Evolutionary conservation across 306 rosid species (phyloP).

Genomic region (Oxytropis ochrocephala): DNA sequence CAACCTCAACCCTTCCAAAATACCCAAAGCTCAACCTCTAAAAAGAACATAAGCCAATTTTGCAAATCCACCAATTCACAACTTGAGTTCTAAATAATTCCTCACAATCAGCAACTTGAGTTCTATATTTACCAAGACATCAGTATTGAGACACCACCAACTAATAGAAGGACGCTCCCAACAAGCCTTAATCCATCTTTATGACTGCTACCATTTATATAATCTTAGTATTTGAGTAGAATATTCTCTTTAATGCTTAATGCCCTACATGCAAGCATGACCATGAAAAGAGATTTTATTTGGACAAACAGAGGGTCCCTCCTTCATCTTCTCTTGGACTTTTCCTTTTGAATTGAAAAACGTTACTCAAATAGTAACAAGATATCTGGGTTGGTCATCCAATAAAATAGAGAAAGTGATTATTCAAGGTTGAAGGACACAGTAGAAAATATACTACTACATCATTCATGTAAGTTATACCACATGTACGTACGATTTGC

Average conservation of each 20-base stretch:
- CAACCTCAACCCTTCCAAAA: no score
- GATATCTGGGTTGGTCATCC: background rate
- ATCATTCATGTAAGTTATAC: background rate
- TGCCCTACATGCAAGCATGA: conserved; percentile 14
- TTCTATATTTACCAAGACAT: no score
- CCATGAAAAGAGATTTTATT: background rate
- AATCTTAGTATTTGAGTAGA: background rate
- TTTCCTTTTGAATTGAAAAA: background rate
- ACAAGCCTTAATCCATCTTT: no score
- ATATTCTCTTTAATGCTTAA: conserved; percentile 15
- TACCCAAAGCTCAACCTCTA: no score
- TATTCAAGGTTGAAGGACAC: conserved; percentile 13
- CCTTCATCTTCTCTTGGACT: conserved; percentile 8
- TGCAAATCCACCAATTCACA: no score
- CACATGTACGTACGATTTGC: conserved; percentile 13
- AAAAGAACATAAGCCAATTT: no score
- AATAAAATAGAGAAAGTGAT: conserved; percentile 23
- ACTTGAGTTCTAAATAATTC: no score
- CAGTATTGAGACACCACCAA: no score
- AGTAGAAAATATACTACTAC: conserved; percentile 17
- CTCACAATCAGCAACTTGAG: no score
- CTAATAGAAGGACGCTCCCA: no score
- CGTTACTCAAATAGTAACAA: background rate
- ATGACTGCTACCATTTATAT: no score
- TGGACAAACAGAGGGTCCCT: background rate